Evolutionary conservation across 2,329 filamentous ascomycete genomes (phyloP).

Genomic region (Anisogramma anomala): DNA sequence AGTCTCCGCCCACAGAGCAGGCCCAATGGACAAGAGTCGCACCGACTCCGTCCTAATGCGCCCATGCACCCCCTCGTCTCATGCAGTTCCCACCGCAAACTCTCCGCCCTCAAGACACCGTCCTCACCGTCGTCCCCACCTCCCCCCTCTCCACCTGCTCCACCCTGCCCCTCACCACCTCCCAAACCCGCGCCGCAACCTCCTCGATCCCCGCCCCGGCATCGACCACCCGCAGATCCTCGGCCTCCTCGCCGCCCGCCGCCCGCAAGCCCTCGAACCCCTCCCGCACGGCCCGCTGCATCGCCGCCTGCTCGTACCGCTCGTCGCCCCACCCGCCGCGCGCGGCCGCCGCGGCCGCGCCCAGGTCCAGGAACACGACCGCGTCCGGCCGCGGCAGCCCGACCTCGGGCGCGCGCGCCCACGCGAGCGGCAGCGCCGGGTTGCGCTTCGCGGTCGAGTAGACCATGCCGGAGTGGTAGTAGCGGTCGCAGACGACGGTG

Average conservation of each 20-base stretch:
- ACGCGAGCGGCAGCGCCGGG: constrained; percentile 55
- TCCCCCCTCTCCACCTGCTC: constrained; percentile 31
- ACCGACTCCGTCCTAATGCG: too few relatives aligned
- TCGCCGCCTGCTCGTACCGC: constrained; percentile 72
- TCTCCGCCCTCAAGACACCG: constrained; percentile 25
- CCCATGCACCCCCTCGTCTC: not conserved
- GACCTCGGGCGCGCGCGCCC: constrained; percentile 75
- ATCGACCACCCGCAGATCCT: constrained; percentile 43
- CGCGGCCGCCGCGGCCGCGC: constrained; percentile 56
- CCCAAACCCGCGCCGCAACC: constrained; percentile 34
- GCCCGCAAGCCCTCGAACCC: constrained; percentile 53
- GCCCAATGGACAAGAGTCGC: too few relatives aligned
- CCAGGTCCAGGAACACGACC: constrained; percentile 77
- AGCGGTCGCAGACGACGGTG: constrained; percentile 78
- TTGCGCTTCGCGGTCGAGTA: constrained; percentile 85
- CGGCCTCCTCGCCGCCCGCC: constrained; percentile 36
- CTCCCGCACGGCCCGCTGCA: constrained; percentile 69
- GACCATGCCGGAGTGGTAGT: constrained; percentile 89
- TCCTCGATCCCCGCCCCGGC: constrained; percentile 42
- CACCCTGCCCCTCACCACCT: constrained; percentile 35
- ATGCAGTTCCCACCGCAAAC: not conserved
- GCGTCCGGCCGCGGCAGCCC: constrained; percentile 81
- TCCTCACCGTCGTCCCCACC: constrained; percentile 34
- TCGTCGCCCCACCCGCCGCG: constrained; percentile 84
- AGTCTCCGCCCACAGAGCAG: too few relatives aligned